A percentile compares a stretch with the other conserved stretches of the same genome.
Conservation (phyloP, 2,329 filamentous ascomycete species). For the Talaromyces sp. region DNA sequence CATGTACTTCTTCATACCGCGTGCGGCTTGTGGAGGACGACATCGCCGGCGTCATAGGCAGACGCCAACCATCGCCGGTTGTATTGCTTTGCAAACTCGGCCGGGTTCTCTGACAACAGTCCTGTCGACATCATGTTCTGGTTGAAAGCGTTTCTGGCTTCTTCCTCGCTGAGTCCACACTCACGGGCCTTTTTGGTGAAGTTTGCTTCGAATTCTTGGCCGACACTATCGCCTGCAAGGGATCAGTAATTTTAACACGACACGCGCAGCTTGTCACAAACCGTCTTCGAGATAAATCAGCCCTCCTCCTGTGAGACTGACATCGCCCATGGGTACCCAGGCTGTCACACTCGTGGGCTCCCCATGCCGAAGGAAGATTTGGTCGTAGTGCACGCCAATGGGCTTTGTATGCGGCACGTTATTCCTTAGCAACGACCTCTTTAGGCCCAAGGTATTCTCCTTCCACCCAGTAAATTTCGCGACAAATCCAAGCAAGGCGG, state of each 20-base stretch:
- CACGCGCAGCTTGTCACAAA: constrained; percentile 7
- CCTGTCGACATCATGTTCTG: constrained; percentile 55
- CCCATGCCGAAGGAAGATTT: constrained; percentile 53
- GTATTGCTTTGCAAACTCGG: constrained; percentile 39
- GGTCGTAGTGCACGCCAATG: constrained; percentile 58
- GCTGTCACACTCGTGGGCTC: constrained; percentile 52
- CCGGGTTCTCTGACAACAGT: constrained; percentile 47
- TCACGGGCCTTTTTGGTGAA: constrained; percentile 39
- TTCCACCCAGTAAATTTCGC: constrained; percentile 51
- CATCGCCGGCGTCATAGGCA: constrained; percentile 51
- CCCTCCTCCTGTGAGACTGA: constrained; percentile 51
- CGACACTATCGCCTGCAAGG: constrained; percentile 38
- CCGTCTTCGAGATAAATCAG: constrained; percentile 54
- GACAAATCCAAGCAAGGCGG: constrained; percentile 45
- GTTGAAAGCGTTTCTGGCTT: constrained; percentile 51
- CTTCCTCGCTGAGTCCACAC: constrained; percentile 47
- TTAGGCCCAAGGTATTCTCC: constrained; percentile 41
- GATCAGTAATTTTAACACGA: neutral
- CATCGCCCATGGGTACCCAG: constrained; percentile 54
- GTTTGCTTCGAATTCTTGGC: constrained; percentile 44
- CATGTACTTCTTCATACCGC: constrained; percentile 18
- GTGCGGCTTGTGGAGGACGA: constrained; percentile 40
- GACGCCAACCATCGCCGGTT: constrained; percentile 47
- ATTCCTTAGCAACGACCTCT: constrained; percentile 50
- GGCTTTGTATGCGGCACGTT: constrained; percentile 54